phyloP scores from a whole-genome alignment of 768 basidiomycete genomes.

The Tylopilus intermedius region DNA sequence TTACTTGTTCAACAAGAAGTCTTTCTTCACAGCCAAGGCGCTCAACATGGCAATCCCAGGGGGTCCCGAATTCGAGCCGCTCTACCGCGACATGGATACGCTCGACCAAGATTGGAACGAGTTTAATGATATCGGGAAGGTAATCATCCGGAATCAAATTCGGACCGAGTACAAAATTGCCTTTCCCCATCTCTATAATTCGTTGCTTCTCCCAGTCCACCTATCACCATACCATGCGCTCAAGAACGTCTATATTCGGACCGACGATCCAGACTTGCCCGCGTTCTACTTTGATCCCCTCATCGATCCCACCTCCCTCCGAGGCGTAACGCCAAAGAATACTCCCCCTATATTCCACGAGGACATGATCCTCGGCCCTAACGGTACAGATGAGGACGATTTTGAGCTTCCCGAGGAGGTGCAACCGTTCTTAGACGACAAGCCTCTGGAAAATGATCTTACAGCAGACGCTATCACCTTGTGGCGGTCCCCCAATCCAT shows the following conservation, averaged over 20 bases:
- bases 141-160: slow-evolving; percentile 97
- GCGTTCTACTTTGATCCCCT: slow-evolving; percentile 99
- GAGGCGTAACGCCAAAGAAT: slow-evolving; percentile 81
- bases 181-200: slow-evolving; percentile 98
- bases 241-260: slow-evolving; percentile 98
- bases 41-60: slow-evolving; percentile 96
- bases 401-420: slow-evolving; percentile 79
- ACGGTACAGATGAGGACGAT: slow-evolving; percentile 78
- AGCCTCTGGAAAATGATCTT: slow-evolving; percentile 79
- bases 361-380: slow-evolving; percentile 86
- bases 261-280: slow-evolving; percentile 98
- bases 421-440: slow-evolving; percentile 75
- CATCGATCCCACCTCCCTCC: slow-evolving; percentile 94
- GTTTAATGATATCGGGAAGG: slow-evolving; percentile 99
- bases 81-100: slow-evolving; percentile 94
- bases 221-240: slow-evolving; percentile 89
- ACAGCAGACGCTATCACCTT: slow-evolving; percentile 96
- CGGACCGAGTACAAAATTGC: slow-evolving; percentile 99
- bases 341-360: slow-evolving; percentile 81
- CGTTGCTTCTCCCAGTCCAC: slow-evolving; percentile 89
- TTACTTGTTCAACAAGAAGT: slow-evolving; percentile 94
- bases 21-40: slow-evolving; percentile 98
- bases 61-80: slow-evolving; percentile 96
- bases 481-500: slow-evolving; percentile 98
- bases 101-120: slow-evolving; percentile 99